These are phyloP conservation scores for Aeschynomene evenia DNA, from an alignment of 306 rosid species.

Conservation along the genomic window DNA sequence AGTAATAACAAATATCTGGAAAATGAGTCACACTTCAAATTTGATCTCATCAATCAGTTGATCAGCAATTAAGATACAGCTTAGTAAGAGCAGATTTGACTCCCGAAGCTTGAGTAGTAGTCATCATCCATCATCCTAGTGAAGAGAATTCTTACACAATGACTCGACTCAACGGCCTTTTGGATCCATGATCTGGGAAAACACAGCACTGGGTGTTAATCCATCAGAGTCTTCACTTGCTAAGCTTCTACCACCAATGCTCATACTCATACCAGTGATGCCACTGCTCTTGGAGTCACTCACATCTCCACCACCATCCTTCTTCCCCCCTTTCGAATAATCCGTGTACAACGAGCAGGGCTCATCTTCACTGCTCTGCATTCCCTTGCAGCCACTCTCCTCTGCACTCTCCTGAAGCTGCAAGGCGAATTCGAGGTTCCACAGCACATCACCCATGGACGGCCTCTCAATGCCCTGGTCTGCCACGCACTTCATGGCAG, in stretches of 20 bases:
- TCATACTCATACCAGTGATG: slow-evolving; percentile 72
- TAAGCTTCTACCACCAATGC: slow-evolving; percentile 73
- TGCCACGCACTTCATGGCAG: slow-evolving; percentile 75
- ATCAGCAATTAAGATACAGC: background rate
- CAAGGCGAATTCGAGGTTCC: slow-evolving; percentile 84
- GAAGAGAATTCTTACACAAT: too few relatives aligned
- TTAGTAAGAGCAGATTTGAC: background rate
- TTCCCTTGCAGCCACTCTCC: slow-evolving; percentile 56
- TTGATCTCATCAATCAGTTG: too few relatives aligned
- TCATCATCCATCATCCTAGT: too few relatives aligned
- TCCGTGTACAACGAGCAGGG: slow-evolving; percentile 16
- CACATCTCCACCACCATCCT: slow-evolving; percentile 51
- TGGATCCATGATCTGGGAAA: slow-evolving; percentile 84
- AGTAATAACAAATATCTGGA: background rate
- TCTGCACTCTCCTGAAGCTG: slow-evolving; percentile 83
- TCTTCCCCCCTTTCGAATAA: slow-evolving; percentile 54
- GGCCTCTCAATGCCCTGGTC: slow-evolving; percentile 85
- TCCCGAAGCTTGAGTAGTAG: background rate
- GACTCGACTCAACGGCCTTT: slow-evolving; percentile 55
- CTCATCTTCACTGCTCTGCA: slow-evolving; percentile 38
- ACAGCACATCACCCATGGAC: slow-evolving; percentile 77
- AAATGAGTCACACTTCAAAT: background rate
- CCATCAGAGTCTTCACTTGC: slow-evolving; percentile 84
- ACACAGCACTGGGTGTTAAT: slow-evolving; percentile 71
- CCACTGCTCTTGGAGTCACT: slow-evolving; percentile 74